Percentiles rank a stretch among this genome's conserved stretches.
Evolutionary conservation across 495 filamentous ascomycete genomes (phyloP).

Genomic region (Chaetomium fimeti): DNA sequence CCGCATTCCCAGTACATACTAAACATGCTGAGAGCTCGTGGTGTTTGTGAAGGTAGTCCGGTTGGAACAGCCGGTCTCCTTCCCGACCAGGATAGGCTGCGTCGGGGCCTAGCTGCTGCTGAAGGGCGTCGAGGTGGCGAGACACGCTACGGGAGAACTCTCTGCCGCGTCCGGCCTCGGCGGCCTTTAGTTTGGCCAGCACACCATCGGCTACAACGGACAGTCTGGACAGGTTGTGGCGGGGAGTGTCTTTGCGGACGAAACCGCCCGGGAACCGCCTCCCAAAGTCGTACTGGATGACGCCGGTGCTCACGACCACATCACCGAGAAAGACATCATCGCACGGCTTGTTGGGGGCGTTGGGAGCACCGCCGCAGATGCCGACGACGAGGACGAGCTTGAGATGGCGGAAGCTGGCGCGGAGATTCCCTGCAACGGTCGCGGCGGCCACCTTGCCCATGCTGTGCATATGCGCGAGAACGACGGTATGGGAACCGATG

Average conservation of each 20-base stretch:
- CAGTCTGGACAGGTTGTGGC: slow-evolving; percentile 36
- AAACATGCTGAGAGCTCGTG: background rate
- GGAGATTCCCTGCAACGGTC: background rate
- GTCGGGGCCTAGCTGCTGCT: background rate
- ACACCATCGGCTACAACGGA: slow-evolving; percentile 34
- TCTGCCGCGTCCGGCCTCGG: slow-evolving; percentile 31
- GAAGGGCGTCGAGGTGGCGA: slow-evolving; percentile 21
- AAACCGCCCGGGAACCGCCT: slow-evolving; percentile 34
- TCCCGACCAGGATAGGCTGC: slow-evolving; percentile 7
- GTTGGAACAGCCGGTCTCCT: slow-evolving; percentile 23
- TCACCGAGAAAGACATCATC: background rate
- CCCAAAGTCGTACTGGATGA: slow-evolving; percentile 40
- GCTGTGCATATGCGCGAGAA: background rate
- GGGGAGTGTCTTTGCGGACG: slow-evolving; percentile 34
- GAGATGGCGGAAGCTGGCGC: background rate
- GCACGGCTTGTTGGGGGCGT: background rate
- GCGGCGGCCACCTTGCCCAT: background rate
- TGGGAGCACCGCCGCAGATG: background rate
- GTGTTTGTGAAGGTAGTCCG: slow-evolving; percentile 40
- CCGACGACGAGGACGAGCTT: background rate
- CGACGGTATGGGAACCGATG: background rate
- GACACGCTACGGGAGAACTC: slow-evolving; percentile 23
- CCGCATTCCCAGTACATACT: background rate
- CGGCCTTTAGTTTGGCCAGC: slow-evolving; percentile 30
- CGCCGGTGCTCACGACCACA: background rate